phyloP scores from a whole-genome alignment of 2,329 filamentous ascomycete species.

The Fusarium sp. region DNA sequence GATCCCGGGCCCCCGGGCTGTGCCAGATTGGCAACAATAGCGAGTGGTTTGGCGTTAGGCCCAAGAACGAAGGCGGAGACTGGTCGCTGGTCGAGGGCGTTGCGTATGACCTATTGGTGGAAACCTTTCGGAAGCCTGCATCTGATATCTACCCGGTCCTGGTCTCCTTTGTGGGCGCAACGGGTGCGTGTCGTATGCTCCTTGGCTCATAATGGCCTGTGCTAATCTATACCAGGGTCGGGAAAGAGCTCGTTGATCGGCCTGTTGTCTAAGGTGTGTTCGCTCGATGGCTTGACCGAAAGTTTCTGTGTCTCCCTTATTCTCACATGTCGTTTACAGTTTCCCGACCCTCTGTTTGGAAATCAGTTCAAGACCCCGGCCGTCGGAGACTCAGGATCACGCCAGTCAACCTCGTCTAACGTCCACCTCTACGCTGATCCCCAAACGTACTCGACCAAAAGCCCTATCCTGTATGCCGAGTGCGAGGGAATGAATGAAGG shows the following conservation, averaged over 20 bases:
- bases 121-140: accelerated
- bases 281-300: too few species aligned
- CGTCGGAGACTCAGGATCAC: not conserved
- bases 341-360: too few species aligned
- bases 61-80: not conserved
- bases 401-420: not conserved
- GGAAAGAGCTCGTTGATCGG: too few species aligned
- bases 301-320: too few species aligned
- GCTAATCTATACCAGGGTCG: too few species aligned
- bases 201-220: too few species aligned
- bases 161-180: not conserved
- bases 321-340: too few species aligned
- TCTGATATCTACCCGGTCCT: accelerated
- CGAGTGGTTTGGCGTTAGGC: not conserved
- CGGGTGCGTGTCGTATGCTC: not conserved
- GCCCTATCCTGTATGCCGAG: not conserved
- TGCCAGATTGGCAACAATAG: not conserved
- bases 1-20: not conserved
- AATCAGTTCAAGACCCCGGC: not conserved
- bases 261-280: too few species aligned
- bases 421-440: not conserved
- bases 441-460: accelerated
- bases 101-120: not conserved
- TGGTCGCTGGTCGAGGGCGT: not conserved
- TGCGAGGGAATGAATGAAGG: not conserved